Conservation (phyloP, 2,329 filamentous ascomycete genomes). For the Boeremia exigua region DNA sequence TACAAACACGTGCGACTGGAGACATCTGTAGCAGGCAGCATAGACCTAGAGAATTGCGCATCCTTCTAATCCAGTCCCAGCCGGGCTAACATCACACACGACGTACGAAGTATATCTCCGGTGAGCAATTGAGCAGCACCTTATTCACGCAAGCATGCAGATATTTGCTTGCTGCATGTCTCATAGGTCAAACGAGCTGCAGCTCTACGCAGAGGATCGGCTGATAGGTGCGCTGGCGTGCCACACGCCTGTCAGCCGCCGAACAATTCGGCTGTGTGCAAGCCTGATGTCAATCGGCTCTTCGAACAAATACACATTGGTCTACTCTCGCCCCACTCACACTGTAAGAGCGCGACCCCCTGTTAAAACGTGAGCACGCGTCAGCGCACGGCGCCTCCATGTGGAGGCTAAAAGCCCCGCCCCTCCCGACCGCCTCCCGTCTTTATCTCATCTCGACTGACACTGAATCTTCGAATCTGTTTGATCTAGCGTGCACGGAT, state of each 20-base stretch:
- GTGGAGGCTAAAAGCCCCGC: conserved; percentile 5
- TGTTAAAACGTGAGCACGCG: conserved; percentile 20
- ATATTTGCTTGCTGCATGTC: neutral
- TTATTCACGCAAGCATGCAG: conserved; percentile 1
- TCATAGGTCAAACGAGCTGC: neutral
- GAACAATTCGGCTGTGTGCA: neutral
- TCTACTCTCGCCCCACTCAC: neutral
- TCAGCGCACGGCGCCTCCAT: conserved; percentile 5
- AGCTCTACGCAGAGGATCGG: neutral
- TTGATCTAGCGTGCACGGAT: neutral
- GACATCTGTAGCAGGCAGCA: neutral
- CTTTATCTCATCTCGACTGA: neutral
- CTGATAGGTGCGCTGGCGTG: neutral
- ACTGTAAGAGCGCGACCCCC: conserved; percentile 8
- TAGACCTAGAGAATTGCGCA: neutral
- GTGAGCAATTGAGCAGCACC: neutral
- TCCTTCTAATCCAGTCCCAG: neutral
- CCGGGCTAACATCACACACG: conserved; percentile 8
- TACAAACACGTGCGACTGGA: neutral
- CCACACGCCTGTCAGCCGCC: neutral
- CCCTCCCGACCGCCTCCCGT: neutral
- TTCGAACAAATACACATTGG: neutral
- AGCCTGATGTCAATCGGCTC: neutral
- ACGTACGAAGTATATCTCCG: neutral
- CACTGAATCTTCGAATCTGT: neutral